Evolutionary conservation across 352 stramenopile species (phyloP).

Genomic region (Thalassiosira exigua): DNA sequence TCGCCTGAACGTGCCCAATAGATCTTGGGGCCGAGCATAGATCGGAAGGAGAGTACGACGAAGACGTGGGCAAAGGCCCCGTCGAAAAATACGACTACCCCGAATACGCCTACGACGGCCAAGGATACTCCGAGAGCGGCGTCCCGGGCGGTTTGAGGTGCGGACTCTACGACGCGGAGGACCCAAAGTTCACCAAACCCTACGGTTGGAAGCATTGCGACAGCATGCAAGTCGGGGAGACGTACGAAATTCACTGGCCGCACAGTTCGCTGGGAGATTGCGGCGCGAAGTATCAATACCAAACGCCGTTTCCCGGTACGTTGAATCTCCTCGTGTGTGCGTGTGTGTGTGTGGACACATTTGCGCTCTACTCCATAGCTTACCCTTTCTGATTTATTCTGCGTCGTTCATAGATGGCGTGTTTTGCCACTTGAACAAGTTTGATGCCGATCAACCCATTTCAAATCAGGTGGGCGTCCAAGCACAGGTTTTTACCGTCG

Average conservation of each 20-base stretch:
- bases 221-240: slow-evolving; percentile 68
- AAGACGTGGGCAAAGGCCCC: slow-evolving; percentile 54
- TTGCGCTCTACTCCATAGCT: too few relatives aligned
- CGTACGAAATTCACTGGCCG: slow-evolving; percentile 77
- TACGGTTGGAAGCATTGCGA: slow-evolving; percentile 71
- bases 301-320: too few relatives aligned
- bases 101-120: slow-evolving; percentile 10
- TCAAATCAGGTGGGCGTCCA: slow-evolving; percentile 64
- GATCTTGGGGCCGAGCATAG: slow-evolving; percentile 75
- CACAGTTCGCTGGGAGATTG: slow-evolving; percentile 12
- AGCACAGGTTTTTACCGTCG: slow-evolving; percentile 75
- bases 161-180: slow-evolving; percentile 46
- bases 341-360: too few relatives aligned
- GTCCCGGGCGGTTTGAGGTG: slow-evolving; percentile 44
- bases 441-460: too few relatives aligned
- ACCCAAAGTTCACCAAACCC: slow-evolving; percentile 49
- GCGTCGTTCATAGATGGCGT: too few relatives aligned
- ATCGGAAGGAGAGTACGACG: slow-evolving; percentile 66
- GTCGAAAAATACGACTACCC: slow-evolving; percentile 1
- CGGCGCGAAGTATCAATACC: too few relatives aligned
- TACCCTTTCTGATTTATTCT: too few relatives aligned
- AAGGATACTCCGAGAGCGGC: too few relatives aligned
- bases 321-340: too few relatives aligned
- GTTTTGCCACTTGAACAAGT: too few relatives aligned
- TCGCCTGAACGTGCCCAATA: too few relatives aligned